Evolutionary conservation across 2,329 filamentous ascomycete species (phyloP).

Genomic region (Dryadomyces quercus-mongolicae): DNA sequence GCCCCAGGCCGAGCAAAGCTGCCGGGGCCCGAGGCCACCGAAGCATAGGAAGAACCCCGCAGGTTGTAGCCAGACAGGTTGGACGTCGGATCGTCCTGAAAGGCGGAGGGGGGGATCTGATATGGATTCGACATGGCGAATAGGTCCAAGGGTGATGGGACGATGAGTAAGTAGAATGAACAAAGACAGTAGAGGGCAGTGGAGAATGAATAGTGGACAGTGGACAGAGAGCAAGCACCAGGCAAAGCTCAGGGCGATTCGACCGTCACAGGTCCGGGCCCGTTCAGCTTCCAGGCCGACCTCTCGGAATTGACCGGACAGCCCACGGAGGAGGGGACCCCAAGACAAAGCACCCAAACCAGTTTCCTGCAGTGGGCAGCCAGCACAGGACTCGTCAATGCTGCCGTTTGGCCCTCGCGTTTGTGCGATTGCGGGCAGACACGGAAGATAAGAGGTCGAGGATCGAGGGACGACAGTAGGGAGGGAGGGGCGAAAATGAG

Average conservation of each 20-base stretch:
- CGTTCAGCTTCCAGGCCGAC: background rate
- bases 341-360: background rate
- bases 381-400: no score
- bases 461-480: background rate
- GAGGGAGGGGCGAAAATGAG: background rate
- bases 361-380: background rate
- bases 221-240: no score
- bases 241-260: no score
- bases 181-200: no score
- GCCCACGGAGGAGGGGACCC: background rate
- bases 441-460: background rate
- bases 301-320: background rate
- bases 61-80: constrained; percentile 17
- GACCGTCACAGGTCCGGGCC: background rate
- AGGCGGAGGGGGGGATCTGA: constrained; percentile 21
- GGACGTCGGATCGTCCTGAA: constrained; percentile 20
- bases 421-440: background rate
- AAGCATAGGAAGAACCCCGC: constrained; percentile 27
- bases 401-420: background rate
- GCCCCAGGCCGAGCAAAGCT: constrained; percentile 23
- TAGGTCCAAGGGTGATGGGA: background rate
- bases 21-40: constrained; percentile 26
- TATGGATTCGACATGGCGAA: constrained; percentile 30
- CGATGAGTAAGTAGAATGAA: no score
- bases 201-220: no score